phyloP scores from a whole-genome alignment of 768 basidiomycete genomes.

The Pholiota molesta region DNA sequence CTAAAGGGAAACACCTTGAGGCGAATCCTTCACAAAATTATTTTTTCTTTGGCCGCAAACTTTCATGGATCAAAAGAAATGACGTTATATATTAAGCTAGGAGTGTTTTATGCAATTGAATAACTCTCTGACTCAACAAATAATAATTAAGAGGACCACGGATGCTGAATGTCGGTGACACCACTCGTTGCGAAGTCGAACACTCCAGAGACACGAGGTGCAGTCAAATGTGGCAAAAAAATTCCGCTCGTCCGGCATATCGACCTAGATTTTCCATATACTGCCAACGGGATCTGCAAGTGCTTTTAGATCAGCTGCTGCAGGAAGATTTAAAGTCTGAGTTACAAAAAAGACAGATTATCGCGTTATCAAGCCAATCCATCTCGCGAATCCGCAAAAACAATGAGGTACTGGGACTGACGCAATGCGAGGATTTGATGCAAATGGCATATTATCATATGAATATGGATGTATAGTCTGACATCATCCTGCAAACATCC shows the following conservation, averaged over 20 bases:
- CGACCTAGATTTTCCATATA: slow-evolving; percentile 14
- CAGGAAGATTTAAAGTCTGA: slow-evolving; percentile 21
- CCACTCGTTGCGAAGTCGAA: not conserved
- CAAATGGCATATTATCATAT: slow-evolving; percentile 17
- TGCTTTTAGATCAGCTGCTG: slow-evolving; percentile 21
- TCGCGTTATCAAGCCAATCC: slow-evolving; percentile 39
- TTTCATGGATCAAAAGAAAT: not conserved
- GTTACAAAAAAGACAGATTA: slow-evolving; percentile 32
- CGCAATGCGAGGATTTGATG: slow-evolving; percentile 19
- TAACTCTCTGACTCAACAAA: slow-evolving; percentile 2
- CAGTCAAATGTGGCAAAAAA: slow-evolving; percentile 8
- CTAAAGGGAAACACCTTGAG: not conserved
- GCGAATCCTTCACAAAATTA: not conserved
- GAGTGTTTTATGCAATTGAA: not conserved
- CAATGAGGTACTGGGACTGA: slow-evolving; percentile 11
- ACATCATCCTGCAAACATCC: slow-evolving; percentile 81
- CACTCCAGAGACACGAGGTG: slow-evolving; percentile 2
- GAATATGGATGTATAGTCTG: slow-evolving; percentile 14
- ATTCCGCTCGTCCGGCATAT: slow-evolving; percentile 18
- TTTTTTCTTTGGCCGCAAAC: not conserved
- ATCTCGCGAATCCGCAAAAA: slow-evolving; percentile 28
- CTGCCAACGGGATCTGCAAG: slow-evolving; percentile 21
- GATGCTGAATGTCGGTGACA: slow-evolving; percentile 1
- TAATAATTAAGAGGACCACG: slow-evolving; percentile 2
- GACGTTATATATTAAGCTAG: not conserved